Evolutionary conservation across 345 rosid genomes (phyloP), one percentile per base, ranked within the genome.

Genomic region (Anacardium occidentale): DNA sequence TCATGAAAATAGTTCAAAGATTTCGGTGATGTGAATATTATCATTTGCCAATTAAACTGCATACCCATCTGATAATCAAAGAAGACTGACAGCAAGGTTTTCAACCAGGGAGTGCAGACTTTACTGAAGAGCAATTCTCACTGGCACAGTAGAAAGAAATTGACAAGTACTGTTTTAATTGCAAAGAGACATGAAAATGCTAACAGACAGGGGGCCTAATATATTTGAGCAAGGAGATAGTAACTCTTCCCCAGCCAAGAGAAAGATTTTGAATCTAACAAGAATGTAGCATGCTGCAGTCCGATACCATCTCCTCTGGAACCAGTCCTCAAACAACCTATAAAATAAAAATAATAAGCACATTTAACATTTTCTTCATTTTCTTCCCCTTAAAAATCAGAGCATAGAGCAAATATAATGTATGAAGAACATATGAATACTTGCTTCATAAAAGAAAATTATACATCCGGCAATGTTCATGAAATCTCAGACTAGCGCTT

Each of bases 261-360:
- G 45, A 70, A 20, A n/a, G 24, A 32, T 15, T 15, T 34, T 18
- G 20, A 66, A 56, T 72, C 96, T 89, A 85, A 95, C 98, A 79
- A 95, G 97, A 76, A 95, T 92, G 83, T 92, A 92, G 86, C 99
- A 92, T 44, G 99, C 99, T 60, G 98, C 98, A 44, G 99, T 95
- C 29, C 98, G 97, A 58, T 91, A 95, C 99, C 99, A 95, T 81
- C 99, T 91, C 62, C 91, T 77, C 75, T 92, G 99, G 90, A 95
- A 92, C 83, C 99, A 92, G 42, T 95, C 99, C 81, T 95, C 99
- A 73, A 91, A 95, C 81, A 95, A 82, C 90, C 99, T 95, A 54
- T 52, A 70, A 50, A 62, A 34, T 44, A 72, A 72, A 44, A 76
- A 64, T 53, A 68, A 69, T 22, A 72, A 61, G 64, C 55, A n/a